These are phyloP conservation scores for Musa balbisiana DNA, from an alignment of 202 grass and related monocot genomes.

Conservation along the genomic window DNA sequence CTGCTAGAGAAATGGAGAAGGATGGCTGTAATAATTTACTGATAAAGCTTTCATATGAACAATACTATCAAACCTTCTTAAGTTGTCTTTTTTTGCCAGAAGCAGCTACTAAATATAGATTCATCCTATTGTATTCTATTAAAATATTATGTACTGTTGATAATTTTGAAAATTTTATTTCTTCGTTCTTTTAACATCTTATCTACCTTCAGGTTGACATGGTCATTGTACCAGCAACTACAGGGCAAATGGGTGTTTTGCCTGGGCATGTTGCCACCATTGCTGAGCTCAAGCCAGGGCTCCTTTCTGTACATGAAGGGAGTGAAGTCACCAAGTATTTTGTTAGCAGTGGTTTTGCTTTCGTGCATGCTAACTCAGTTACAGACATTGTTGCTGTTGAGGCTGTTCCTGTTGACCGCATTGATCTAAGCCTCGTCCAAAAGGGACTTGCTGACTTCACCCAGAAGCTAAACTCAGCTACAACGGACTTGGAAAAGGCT, in stretches of 20 bases:
- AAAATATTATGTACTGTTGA: too few species aligned
- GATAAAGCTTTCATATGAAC: too few species aligned
- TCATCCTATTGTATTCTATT: too few species aligned
- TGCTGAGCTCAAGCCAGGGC: slow-evolving; percentile 20
- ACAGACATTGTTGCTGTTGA: slow-evolving; percentile 22
- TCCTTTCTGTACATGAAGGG: slow-evolving; percentile 22
- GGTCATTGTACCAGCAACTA: slow-evolving; percentile 22
- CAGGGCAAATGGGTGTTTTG: slow-evolving; percentile 27
- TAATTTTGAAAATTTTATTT: background rate
- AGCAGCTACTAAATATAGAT: too few species aligned
- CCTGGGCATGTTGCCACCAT: slow-evolving; percentile 26
- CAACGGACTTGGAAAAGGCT: slow-evolving; percentile 20
- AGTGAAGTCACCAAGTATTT: slow-evolving; percentile 18
- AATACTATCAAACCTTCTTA: too few species aligned
- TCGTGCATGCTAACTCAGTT: slow-evolving; percentile 20
- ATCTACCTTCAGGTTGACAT: slow-evolving; percentile 18
- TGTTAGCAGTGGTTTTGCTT: slow-evolving; percentile 23
- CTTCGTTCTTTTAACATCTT: too few species aligned
- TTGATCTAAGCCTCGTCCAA: slow-evolving; percentile 20
- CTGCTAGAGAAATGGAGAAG: too few species aligned
- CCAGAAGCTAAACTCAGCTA: slow-evolving; percentile 20
- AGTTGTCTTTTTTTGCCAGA: too few species aligned
- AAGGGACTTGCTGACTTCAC: slow-evolving; percentile 23
- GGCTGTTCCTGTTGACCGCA: slow-evolving; percentile 16
- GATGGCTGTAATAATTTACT: too few species aligned